A percentile compares a stretch with the other conserved stretches of the same genome.
Evolutionary conservation across 2,329 filamentous ascomycete species (phyloP).

Genomic region (Xylaria sp.): DNA sequence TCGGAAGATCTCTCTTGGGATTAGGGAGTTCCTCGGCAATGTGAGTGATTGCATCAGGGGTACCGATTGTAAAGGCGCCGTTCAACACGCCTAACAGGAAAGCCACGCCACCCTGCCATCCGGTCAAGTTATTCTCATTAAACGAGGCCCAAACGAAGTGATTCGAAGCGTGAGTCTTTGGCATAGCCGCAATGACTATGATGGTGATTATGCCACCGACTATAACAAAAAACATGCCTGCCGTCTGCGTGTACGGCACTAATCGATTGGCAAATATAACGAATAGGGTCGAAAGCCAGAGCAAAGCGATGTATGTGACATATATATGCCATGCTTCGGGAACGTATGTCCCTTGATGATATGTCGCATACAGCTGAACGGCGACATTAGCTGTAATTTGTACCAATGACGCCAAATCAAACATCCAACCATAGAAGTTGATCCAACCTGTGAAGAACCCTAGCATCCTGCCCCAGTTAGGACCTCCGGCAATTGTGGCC

Average conservation of each 20-base stretch:
- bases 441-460: slow-evolving; percentile 55
- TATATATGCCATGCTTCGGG: slow-evolving; percentile 64
- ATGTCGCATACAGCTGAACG: slow-evolving; percentile 65
- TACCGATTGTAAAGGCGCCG: slow-evolving; percentile 70
- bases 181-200: slow-evolving; percentile 60
- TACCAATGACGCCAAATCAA: slow-evolving; percentile 64
- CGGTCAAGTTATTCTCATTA: slow-evolving; percentile 54
- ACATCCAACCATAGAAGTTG: slow-evolving; percentile 67
- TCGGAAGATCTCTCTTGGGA: slow-evolving; percentile 55
- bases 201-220: slow-evolving; percentile 59
- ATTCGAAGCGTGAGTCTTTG: slow-evolving; percentile 54
- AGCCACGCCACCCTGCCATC: slow-evolving; percentile 64
- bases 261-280: slow-evolving; percentile 63
- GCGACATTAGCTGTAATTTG: slow-evolving; percentile 64
- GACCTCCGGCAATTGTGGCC: slow-evolving; percentile 63
- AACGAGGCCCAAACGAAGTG: slow-evolving; percentile 60
- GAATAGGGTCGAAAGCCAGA: slow-evolving; percentile 57
- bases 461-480: slow-evolving; percentile 57
- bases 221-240: slow-evolving; percentile 62
- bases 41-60: slow-evolving; percentile 67
- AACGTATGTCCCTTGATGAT: slow-evolving; percentile 57
- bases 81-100: slow-evolving; percentile 71
- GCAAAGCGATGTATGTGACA: slow-evolving; percentile 60
- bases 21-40: slow-evolving; percentile 64
- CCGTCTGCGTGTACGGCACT: slow-evolving; percentile 57